Percentiles rank a stretch among this genome's conserved stretches.
phyloP scores from a whole-genome alignment of 192 early-diverging fungal genomes.

The Linnemannia exigua region DNA sequence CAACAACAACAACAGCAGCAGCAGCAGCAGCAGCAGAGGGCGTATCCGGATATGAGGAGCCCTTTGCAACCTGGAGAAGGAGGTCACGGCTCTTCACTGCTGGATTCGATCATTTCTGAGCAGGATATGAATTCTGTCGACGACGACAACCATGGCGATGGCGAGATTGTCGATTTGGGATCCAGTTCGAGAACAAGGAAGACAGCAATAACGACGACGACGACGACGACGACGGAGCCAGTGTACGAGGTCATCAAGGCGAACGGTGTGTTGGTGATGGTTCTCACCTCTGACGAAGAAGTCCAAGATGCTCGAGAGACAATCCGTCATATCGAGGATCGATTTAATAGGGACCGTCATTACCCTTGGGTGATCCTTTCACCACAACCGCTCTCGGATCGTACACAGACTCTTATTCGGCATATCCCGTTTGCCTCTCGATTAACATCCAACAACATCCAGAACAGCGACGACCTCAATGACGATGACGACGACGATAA shows the following conservation, averaged over 20 bases:
- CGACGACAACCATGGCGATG: not conserved
- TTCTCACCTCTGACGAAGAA: conserved; percentile 68
- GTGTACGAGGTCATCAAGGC: conserved; percentile 29
- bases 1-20: not conserved
- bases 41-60: not conserved
- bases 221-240: not conserved
- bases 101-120: not conserved
- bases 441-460: not conserved
- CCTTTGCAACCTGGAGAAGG: not conserved
- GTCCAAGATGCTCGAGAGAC: conserved; percentile 62
- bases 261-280: conserved; percentile 58
- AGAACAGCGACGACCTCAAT: not conserved
- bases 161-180: not conserved
- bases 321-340: conserved; percentile 71
- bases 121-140: not conserved
- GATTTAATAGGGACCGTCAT: conserved; percentile 73
- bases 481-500: not conserved
- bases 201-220: too few species aligned
- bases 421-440: conserved; percentile 51
- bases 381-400: conserved; percentile 70
- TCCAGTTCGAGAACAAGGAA: not conserved
- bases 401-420: conserved; percentile 61
- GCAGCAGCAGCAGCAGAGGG: not conserved
- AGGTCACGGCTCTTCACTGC: not conserved
- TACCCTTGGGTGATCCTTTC: conserved; percentile 85